Conservation (phyloP, 2,329 filamentous ascomycete species). For the Purpureocillium lavendulum region DNA sequence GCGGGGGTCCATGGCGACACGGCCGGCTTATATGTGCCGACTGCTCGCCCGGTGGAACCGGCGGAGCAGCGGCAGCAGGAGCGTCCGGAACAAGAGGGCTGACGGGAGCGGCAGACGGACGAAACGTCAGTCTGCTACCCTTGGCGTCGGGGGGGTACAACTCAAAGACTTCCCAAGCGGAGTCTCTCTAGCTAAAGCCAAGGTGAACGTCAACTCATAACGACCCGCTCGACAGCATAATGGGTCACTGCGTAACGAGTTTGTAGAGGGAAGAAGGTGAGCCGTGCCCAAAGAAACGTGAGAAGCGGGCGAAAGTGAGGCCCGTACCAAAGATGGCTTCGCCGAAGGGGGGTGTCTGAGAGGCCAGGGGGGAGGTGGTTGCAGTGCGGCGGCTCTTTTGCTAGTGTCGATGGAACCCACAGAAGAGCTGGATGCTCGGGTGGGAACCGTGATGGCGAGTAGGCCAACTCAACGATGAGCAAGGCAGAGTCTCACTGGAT, state of each 20-base stretch:
- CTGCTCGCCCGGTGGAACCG: conserved; percentile 2
- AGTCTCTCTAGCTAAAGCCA: conserved; percentile 25
- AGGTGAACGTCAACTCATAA: conserved; percentile 22
- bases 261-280: conserved; percentile 2
- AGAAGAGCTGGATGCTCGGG: conserved; percentile 1
- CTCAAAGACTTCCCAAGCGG: conserved; percentile 4
- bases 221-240: conserved; percentile 25
- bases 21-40: conserved; percentile 10
- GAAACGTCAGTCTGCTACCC: not conserved
- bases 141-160: not conserved
- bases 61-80: conserved; percentile 1
- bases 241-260: conserved; percentile 9
- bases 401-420: conserved; percentile 13
- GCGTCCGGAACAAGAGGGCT: not conserved
- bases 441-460: conserved; percentile 5
- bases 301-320: conserved; percentile 5
- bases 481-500: not conserved
- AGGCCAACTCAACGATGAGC: not conserved
- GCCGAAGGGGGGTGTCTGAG: conserved; percentile 5
- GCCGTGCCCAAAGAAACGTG: conserved; percentile 2
- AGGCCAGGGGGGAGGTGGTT: conserved; percentile 9
- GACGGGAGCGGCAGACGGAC: not conserved
- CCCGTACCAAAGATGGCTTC: not conserved
- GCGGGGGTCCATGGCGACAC: conserved; percentile 23
- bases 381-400: conserved; percentile 15